Percentiles rank a stretch among this genome's conserved stretches.
Evolutionary conservation across 2,329 filamentous ascomycete species (phyloP).

Genomic region (Trichophyton mentagrophytes): DNA sequence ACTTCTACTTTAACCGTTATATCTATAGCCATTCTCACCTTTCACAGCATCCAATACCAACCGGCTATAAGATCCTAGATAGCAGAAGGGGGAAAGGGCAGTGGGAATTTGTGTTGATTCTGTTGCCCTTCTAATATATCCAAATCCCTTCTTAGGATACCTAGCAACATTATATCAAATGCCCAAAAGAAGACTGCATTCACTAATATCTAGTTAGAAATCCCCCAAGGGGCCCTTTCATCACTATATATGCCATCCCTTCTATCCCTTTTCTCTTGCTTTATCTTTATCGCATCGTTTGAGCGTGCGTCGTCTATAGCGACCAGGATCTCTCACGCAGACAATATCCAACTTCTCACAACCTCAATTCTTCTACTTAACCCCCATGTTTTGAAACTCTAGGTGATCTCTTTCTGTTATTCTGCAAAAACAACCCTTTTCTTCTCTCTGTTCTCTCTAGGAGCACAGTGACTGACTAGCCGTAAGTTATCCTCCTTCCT

Average conservation of each 20-base stretch:
- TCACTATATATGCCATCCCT: neutral
- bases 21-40: neutral
- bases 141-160: neutral
- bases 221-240: neutral
- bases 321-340: neutral
- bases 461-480: neutral
- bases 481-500: neutral
- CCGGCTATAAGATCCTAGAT: neutral
- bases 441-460: neutral
- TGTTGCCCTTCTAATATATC: neutral
- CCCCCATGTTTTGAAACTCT: neutral
- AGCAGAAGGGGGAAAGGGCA: neutral
- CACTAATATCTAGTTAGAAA: neutral
- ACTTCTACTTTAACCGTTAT: neutral
- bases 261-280: neutral
- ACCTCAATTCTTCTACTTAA: neutral
- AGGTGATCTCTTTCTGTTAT: neutral
- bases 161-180: neutral
- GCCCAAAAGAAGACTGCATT: neutral
- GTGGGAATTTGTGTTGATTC: neutral
- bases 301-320: neutral
- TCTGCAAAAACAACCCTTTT: neutral
- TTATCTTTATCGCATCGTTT: neutral
- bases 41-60: neutral
- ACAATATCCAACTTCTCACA: neutral